A percentile compares a stretch with the other conserved stretches of the same genome.
phyloP scores from a whole-genome alignment of 2,329 filamentous ascomycete species.

The Epichloe aotearoae region DNA sequence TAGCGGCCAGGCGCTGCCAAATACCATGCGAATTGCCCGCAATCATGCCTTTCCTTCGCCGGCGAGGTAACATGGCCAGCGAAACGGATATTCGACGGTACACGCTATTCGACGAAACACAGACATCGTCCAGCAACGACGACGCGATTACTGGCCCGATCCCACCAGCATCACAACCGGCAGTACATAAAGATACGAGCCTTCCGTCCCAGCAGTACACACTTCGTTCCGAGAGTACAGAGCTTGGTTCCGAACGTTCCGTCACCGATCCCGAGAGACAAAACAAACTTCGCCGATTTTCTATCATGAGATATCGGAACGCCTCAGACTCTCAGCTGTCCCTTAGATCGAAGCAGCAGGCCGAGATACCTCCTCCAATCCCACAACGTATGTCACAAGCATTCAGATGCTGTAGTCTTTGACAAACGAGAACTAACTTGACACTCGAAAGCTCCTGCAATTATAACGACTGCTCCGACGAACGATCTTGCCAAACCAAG shows the following conservation, averaged over 20 bases:
- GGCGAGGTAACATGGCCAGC: slow-evolving; percentile 46
- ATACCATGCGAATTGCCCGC: slow-evolving; percentile 26
- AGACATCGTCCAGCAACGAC: slow-evolving; percentile 16
- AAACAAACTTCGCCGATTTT: slow-evolving; percentile 47
- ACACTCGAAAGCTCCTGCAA: slow-evolving; percentile 44
- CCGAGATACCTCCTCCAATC: slow-evolving; percentile 41
- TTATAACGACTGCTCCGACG: slow-evolving; percentile 87
- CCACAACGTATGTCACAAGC: slow-evolving; percentile 37
- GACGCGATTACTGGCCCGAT: slow-evolving; percentile 5
- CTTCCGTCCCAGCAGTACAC: slow-evolving; percentile 12
- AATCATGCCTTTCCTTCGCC: slow-evolving; percentile 48
- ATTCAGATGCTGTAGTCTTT: neutral
- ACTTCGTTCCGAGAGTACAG: slow-evolving; percentile 25
- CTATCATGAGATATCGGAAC: slow-evolving; percentile 73
- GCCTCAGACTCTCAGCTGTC: slow-evolving; percentile 87
- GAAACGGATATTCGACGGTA: slow-evolving; percentile 46
- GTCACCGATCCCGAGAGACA: slow-evolving; percentile 21
- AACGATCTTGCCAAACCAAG: slow-evolving; percentile 41
- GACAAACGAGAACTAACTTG: neutral
- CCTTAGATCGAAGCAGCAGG: slow-evolving; percentile 56
- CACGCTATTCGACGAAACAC: slow-evolving; percentile 23
- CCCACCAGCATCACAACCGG: slow-evolving; percentile 5
- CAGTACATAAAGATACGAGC: slow-evolving; percentile 4
- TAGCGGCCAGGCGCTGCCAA: slow-evolving; percentile 9
- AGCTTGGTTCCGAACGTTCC: slow-evolving; percentile 21